Evolutionary conservation across 1,284 basidiomycete genomes (phyloP).

Genomic region (Omphalotus olearius): DNA sequence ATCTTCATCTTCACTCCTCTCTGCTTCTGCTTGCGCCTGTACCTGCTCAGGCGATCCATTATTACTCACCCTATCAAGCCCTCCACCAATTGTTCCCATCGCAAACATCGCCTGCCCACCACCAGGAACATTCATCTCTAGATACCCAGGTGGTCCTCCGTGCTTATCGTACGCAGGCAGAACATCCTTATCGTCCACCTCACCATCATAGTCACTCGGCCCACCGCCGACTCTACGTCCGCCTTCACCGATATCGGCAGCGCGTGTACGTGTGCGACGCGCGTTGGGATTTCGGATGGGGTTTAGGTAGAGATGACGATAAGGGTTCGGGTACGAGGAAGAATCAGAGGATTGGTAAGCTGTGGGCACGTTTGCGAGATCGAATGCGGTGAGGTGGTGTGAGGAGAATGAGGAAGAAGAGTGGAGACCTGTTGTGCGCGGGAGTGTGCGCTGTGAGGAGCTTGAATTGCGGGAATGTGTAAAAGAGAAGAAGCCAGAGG

Average conservation of each 20-base stretch:
- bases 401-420: too few species aligned
- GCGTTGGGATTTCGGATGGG: constrained; percentile 1
- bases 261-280: constrained; percentile 21
- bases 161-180: constrained; percentile 40
- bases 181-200: constrained; percentile 35
- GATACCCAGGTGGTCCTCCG: constrained; percentile 42
- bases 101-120: too few species aligned
- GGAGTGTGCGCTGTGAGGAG: too few species aligned
- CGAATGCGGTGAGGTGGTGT: not conserved
- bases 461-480: too few species aligned
- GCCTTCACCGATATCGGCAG: constrained; percentile 31
- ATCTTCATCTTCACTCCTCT: too few species aligned
- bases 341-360: constrained; percentile 12
- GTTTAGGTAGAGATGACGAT: not conserved
- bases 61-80: too few species aligned
- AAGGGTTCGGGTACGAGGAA: not conserved
- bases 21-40: too few species aligned
- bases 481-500: too few species aligned
- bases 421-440: too few species aligned
- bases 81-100: too few species aligned
- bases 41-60: too few species aligned
- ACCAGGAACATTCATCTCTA: constrained; percentile 16
- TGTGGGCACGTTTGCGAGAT: constrained; percentile 9
- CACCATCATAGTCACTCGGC: constrained; percentile 17
- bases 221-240: constrained; percentile 29